These are phyloP conservation scores for Salix brachista DNA, from an alignment of 345 rosid species.

Conservation along the genomic window DNA sequence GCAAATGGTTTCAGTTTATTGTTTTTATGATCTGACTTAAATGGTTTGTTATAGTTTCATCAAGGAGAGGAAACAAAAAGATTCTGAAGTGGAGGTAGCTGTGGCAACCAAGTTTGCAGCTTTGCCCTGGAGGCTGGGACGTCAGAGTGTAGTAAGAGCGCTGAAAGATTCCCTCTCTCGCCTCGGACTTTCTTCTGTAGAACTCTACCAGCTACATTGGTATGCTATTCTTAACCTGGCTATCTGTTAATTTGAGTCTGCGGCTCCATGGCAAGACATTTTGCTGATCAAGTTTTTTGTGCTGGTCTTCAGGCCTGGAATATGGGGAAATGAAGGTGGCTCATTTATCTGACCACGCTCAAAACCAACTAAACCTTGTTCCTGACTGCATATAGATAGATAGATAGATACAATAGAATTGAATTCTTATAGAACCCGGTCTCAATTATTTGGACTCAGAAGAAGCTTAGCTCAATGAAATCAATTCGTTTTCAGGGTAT, in stretches of 20 bases:
- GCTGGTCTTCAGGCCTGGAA: slow-evolving; percentile 75
- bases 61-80: slow-evolving; percentile 58
- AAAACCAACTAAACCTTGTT: too few relatives aligned
- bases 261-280: neutral
- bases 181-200: slow-evolving; percentile 78
- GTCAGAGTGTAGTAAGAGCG: slow-evolving; percentile 71
- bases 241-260: neutral
- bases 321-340: slow-evolving; percentile 97
- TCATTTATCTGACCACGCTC: neutral
- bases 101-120: slow-evolving; percentile 97
- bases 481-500: slow-evolving; percentile 61
- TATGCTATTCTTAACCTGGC: slow-evolving; percentile 21
- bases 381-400: too few relatives aligned
- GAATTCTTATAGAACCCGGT: too few relatives aligned
- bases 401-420: too few relatives aligned
- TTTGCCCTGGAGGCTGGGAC: slow-evolving; percentile 92
- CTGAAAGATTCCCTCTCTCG: slow-evolving; percentile 74
- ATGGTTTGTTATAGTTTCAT: slow-evolving; percentile 51
- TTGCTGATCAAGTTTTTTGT: slow-evolving; percentile 27
- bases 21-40: slow-evolving; percentile 6
- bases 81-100: slow-evolving; percentile 51
- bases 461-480: slow-evolving; percentile 23
- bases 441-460: neutral
- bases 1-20: neutral
- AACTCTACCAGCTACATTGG: slow-evolving; percentile 96